A percentile compares a stretch with the other conserved stretches of the same genome.
These are phyloP conservation scores for Mortierella sp. DNA, from an alignment of 371 early-diverging fungal genomes.

Conservation along the genomic window DNA sequence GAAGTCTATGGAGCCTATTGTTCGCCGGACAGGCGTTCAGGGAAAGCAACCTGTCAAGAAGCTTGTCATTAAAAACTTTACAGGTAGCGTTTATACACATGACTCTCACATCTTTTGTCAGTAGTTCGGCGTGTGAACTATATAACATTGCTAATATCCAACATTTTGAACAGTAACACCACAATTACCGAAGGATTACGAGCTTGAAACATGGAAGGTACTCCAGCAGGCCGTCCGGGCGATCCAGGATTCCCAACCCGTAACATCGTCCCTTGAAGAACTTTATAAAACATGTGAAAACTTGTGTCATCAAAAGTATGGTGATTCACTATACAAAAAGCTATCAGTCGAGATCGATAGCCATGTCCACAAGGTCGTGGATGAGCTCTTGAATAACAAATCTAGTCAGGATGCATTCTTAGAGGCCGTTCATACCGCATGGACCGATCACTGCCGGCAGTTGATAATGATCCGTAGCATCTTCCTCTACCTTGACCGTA, in stretches of 20 bases:
- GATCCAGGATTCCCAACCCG: constrained; percentile 73
- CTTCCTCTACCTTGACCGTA: constrained; percentile 93
- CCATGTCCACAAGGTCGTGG: constrained; percentile 58
- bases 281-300: constrained; percentile 88
- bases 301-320: constrained; percentile 83
- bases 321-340: constrained; percentile 70
- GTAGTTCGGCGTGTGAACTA: not conserved
- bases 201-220: constrained; percentile 72
- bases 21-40: constrained; percentile 51
- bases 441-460: constrained; percentile 78
- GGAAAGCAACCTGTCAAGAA: constrained; percentile 62
- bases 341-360: constrained; percentile 69
- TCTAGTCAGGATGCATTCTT: constrained; percentile 62
- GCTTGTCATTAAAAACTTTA: constrained; percentile 73
- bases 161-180: constrained; percentile 59
- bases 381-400: constrained; percentile 41
- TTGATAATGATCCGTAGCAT: constrained; percentile 83
- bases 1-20: constrained; percentile 22
- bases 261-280: constrained; percentile 82
- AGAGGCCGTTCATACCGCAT: constrained; percentile 66
- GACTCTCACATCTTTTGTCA: not conserved
- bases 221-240: constrained; percentile 80
- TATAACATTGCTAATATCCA: not conserved
- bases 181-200: constrained; percentile 79
- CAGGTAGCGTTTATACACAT: constrained; percentile 58